A percentile compares a stretch with the other conserved stretches of the same genome.
These are phyloP conservation scores for Tetrahymena elliotti DNA, from an alignment of 73 alveolate species.

Conservation along the genomic window DNA sequence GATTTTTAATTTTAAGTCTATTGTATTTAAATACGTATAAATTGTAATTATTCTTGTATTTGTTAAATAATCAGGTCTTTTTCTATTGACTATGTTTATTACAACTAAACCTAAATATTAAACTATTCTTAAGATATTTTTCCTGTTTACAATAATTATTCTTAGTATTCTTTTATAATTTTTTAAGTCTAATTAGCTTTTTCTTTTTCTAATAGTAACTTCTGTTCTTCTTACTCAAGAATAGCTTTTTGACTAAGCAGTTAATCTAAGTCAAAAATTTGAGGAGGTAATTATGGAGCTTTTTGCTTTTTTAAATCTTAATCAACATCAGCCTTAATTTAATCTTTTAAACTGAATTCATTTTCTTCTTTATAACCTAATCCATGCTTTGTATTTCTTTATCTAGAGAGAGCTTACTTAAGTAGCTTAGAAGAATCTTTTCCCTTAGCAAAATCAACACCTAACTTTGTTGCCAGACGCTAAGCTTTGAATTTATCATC, in stretches of 20 bases:
- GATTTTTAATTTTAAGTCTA: neutral
- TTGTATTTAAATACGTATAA: neutral
- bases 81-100: neutral
- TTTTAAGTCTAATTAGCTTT: neutral
- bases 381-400: constrained; percentile 27
- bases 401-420: constrained; percentile 16
- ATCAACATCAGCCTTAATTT: neutral
- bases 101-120: neutral
- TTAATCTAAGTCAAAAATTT: neutral
- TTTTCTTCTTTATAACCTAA: constrained; percentile 18
- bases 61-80: neutral
- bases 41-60: neutral
- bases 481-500: constrained; percentile 50
- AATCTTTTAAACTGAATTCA: neutral
- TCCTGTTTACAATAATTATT: neutral
- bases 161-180: neutral
- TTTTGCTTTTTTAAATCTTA: neutral
- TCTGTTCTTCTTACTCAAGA: neutral
- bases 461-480: constrained; percentile 37
- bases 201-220: neutral
- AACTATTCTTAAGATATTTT: neutral
- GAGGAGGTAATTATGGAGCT: neutral
- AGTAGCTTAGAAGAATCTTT: constrained; percentile 30
- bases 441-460: constrained; percentile 38
- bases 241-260: neutral